Conservation (phyloP, 805 yeast species). For the Hanseniaspora singularis region DNA sequence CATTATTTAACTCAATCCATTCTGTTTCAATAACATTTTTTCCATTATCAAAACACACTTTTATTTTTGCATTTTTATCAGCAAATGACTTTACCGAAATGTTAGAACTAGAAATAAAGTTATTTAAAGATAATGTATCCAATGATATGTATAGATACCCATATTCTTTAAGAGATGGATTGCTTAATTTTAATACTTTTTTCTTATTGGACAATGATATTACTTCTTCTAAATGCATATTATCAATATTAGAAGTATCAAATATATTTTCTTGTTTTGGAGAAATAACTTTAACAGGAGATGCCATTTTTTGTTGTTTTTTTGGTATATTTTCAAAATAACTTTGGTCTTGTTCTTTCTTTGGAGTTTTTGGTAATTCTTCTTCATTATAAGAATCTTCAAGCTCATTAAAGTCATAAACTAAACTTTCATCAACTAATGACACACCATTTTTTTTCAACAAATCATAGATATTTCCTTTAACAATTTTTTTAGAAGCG, state of each 20-base stretch:
- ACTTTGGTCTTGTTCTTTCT: neutral
- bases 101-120: neutral
- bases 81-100: neutral
- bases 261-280: neutral
- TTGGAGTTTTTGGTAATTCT: neutral
- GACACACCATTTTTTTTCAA: constrained; percentile 4
- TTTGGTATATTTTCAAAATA: neutral
- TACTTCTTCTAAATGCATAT: neutral
- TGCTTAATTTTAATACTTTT: neutral
- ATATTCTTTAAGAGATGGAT: neutral
- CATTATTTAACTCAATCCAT: constrained; percentile 28
- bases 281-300: constrained; percentile 7
- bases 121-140: constrained; percentile 3
- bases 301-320: neutral
- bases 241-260: neutral
- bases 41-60: constrained; percentile 50
- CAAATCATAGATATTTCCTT: constrained; percentile 9
- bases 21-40: constrained; percentile 64
- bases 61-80: constrained; percentile 1
- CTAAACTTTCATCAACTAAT: neutral
- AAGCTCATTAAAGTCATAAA: neutral
- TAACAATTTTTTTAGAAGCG: neutral
- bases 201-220: neutral
- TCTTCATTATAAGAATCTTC: too few species aligned
- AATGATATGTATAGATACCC: constrained; percentile 10